Percentiles rank a stretch among this genome's conserved stretches.
Evolutionary conservation across 306 rosid species (phyloP).

Genomic region (Quercus agrifolia): DNA sequence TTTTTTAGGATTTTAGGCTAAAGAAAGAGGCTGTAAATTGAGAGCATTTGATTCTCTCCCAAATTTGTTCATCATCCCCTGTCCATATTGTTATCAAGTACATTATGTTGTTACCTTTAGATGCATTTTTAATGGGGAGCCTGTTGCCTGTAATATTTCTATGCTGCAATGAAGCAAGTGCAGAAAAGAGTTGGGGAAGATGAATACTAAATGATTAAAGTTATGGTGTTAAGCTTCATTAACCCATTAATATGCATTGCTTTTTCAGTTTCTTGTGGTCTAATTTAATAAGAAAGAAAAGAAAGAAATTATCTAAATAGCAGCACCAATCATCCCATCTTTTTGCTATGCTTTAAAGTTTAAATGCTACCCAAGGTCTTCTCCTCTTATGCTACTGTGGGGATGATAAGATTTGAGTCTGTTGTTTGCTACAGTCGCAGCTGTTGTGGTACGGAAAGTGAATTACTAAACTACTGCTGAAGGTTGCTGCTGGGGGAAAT

Average conservation of each 20-base stretch:
- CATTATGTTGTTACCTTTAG: slow-evolving; percentile 43
- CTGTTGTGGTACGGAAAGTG: no score
- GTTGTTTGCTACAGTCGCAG: no score
- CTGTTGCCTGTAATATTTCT: slow-evolving; percentile 36
- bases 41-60: slow-evolving; percentile 40
- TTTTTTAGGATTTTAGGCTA: slow-evolving; percentile 75
- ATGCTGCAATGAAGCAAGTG: slow-evolving; percentile 30
- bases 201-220: slow-evolving; percentile 35
- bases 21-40: slow-evolving; percentile 74
- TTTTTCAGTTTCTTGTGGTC: neutral
- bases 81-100: slow-evolving; percentile 29
- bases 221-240: slow-evolving; percentile 24
- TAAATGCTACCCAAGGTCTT: no score
- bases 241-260: slow-evolving; percentile 24
- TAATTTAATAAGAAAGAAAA: neutral
- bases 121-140: slow-evolving; percentile 40
- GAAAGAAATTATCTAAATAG: no score
- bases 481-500: no score
- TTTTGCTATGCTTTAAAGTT: no score
- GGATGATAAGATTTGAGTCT: no score
- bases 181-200: slow-evolving; percentile 31
- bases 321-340: no score
- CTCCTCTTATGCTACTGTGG: no score
- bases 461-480: no score
- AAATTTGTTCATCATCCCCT: slow-evolving; percentile 46